Evolutionary conservation across 306 rosid genomes (phyloP), one percentile per base, ranked within the genome.

Genomic region (Ochetophila trinervis): DNA sequence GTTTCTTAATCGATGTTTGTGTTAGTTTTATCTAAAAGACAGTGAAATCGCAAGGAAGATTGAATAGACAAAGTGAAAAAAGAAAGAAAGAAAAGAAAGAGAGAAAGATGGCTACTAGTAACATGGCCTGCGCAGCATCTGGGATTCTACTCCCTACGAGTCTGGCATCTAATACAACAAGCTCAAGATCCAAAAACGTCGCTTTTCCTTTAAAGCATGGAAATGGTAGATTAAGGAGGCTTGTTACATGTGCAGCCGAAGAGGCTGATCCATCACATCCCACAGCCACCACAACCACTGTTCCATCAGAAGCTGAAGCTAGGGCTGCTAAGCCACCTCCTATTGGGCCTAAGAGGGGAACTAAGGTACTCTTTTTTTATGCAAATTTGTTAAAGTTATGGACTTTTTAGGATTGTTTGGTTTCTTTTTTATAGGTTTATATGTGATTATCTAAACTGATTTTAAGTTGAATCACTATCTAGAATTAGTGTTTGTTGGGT

Each of bases 281-380:
- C 22, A 27, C 42, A 0, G 63, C 69, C 0, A 47, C 72, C 13
- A 16, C 73, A 17, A 16, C 63, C 13, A 16, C 24, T 2, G 34
- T 47, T 49, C 57, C 58, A 2, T 23, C 45, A 4, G 70, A 44
- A 45, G 54, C 8, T 18, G 65, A 30, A 18, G 50, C 76, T 8
- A 72, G 45, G 64, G 54, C 54, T 50, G 57, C 76, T 6, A 72
- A 72, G 51, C 70, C 76, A 22, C 47, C 69, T 49, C 76, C 76
- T 5, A 72, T 72, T 55, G 76, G 76, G 18, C 76, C 76, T 7
- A 72, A 45, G 56, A 72, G 76, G 44, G 76, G 76, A 53, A 10
- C 70, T 50, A 72, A 72, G 76, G 76, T 70, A 44, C 45, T 12
- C 10, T 10, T 40, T 40, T 40, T 10, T 12, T 7, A 40, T 40